Percentiles rank a stretch among this genome's conserved stretches.
These are phyloP conservation scores for Theileria annulata DNA, from an alignment of 169 alveolate species.

Conservation along the genomic window DNA sequence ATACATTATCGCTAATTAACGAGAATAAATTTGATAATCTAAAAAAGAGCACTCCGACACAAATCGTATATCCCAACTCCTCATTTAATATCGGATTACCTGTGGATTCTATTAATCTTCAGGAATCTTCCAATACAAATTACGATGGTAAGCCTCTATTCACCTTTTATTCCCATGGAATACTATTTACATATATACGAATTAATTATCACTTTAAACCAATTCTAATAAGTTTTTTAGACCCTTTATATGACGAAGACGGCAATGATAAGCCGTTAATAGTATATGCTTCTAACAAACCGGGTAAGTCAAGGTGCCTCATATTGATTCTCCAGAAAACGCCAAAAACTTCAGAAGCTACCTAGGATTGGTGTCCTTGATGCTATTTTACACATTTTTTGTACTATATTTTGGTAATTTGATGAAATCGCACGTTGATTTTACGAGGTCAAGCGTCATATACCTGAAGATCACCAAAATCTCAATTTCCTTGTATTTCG, in stretches of 20 bases:
- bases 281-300: conserved; percentile 52
- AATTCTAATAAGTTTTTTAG: not conserved
- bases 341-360: conserved; percentile 10
- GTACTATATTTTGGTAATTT: conserved; percentile 33
- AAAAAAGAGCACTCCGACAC: conserved; percentile 40
- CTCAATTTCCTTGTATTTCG: conserved; percentile 2
- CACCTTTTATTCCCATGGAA: conserved; percentile 1
- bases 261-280: conserved; percentile 23
- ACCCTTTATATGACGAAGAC: conserved; percentile 22
- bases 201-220: not conserved
- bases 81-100: conserved; percentile 60
- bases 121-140: conserved; percentile 5
- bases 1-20: conserved; percentile 30
- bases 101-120: conserved; percentile 39
- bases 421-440: conserved; percentile 23
- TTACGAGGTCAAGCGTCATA: conserved; percentile 26
- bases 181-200: not conserved
- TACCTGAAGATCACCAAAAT: conserved; percentile 28
- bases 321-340: conserved; percentile 8
- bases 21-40: conserved; percentile 3
- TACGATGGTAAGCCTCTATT: not conserved
- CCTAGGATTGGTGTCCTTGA: conserved; percentile 1
- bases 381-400: conserved; percentile 13
- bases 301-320: conserved; percentile 17
- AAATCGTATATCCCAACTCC: conserved; percentile 58